Conservation (phyloP, 495 filamentous ascomycete species). For the Penicillium manginii region DNA sequence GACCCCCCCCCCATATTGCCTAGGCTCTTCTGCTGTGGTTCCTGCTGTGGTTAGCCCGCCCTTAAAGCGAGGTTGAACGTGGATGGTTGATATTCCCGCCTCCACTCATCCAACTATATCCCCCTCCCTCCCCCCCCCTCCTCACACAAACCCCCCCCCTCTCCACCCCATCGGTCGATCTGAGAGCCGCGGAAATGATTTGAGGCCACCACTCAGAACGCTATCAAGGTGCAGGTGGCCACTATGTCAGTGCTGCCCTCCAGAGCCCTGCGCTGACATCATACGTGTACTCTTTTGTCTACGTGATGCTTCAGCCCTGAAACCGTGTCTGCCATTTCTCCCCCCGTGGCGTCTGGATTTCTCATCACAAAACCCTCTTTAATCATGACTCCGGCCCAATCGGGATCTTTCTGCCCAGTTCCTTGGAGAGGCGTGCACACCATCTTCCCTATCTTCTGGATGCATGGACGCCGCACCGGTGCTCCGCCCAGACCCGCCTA, state of each 20-base stretch:
- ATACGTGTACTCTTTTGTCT: neutral
- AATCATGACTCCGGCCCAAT: neutral
- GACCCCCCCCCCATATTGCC: neutral
- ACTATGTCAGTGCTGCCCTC: neutral
- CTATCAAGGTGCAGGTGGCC: neutral
- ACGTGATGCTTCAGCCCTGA: constrained; percentile 7
- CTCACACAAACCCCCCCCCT: neutral
- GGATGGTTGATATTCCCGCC: constrained; percentile 10
- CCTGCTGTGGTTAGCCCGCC: constrained; percentile 20
- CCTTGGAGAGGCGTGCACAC: neutral
- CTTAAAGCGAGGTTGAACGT: constrained; percentile 2
- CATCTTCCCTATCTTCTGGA: neutral
- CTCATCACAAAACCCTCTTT: constrained; percentile 5
- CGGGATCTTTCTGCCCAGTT: neutral
- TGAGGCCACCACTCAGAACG: neutral
- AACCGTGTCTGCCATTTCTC: neutral
- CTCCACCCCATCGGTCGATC: neutral
- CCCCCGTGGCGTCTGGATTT: constrained; percentile 3
- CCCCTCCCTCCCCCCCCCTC: neutral
- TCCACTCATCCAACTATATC: constrained; percentile 10
- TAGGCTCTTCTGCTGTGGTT: constrained; percentile 8
- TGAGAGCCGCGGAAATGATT: constrained; percentile 5
- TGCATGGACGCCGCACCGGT: neutral
- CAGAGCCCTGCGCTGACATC: constrained; percentile 3
- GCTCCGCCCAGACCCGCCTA: neutral